phyloP scores from a whole-genome alignment of 345 rosid genomes.

The Cardamine chenopodiifolia region DNA sequence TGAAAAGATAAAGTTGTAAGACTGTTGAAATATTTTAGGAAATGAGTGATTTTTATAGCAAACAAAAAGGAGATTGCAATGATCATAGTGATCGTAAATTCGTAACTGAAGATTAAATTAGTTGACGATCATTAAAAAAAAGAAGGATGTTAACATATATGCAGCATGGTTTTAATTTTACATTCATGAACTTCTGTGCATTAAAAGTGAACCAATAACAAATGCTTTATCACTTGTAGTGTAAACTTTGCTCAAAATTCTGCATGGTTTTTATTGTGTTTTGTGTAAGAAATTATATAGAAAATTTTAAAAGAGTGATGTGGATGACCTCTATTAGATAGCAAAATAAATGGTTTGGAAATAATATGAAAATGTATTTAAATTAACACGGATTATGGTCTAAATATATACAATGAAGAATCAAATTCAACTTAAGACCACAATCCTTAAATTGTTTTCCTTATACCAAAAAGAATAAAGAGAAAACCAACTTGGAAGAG shows the following conservation, averaged over 20 bases:
- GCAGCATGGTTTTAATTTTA: not conserved
- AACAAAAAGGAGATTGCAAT: slow-evolving; percentile 43
- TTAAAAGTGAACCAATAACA: slow-evolving; percentile 12
- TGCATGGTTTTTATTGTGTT: not conserved
- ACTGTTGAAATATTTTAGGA: slow-evolving; percentile 23
- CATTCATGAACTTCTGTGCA: slow-evolving; percentile 26
- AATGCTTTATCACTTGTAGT: slow-evolving; percentile 3
- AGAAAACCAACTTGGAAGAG: slow-evolving; percentile 6
- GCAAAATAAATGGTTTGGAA: not conserved
- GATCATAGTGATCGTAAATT: not conserved
- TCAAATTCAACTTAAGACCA: not conserved
- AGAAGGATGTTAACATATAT: not conserved
- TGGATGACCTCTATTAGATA: slow-evolving; percentile 1
- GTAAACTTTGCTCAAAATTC: not conserved
- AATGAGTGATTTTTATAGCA: slow-evolving; percentile 41
- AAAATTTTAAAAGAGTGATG: not conserved
- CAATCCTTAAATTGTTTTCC: not conserved
- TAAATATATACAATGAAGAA: not conserved
- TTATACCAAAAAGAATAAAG: not conserved
- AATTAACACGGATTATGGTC: not conserved
- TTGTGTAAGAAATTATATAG: not conserved
- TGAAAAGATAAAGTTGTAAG: slow-evolving; percentile 36
- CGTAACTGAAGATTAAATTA: slow-evolving; percentile 20
- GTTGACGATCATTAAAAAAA: slow-evolving; percentile 24
- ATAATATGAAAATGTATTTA: not conserved